Base-by-base conservation (phyloP, 1,139 yeast genomes). In the Debaryomycetaceae sp. region DNA sequence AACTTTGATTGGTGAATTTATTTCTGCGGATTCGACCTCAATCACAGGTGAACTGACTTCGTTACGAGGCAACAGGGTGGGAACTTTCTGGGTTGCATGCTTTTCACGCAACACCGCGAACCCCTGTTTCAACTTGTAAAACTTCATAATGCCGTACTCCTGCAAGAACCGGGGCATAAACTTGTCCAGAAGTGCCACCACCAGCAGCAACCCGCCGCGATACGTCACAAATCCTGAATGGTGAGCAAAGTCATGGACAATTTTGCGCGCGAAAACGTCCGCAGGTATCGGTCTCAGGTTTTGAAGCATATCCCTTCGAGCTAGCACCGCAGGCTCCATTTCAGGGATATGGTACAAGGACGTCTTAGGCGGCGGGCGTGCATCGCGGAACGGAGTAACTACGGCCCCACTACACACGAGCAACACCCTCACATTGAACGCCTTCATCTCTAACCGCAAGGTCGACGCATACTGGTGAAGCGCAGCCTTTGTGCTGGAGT, bases 401-500 rank as follows among this genome's bases (percentile, higher is more conserved):
- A 77, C 83, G 23, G 77, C 82, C 24, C 54, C 85, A 4, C 92
- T 79, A 27, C 75, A 56, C 4, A 78, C 71, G 29, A 78, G 80
- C 34, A 82, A 60, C 2, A 82, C 92, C 30, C 71, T 62, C 13
- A 82, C 90, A 13, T 68, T 81, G 43, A 80, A 78, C 2, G 87
- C 83, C 44, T 68, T 70, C 62, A 82, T 47, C 51, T 82, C 93
- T 22, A 77, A 45, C 27, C 78, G 70, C 32, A 81, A 57, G 2
- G 67, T 64, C 29, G 69, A 62, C 1, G 82, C 80, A 47, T 75
- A 82, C 35, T 69, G 75, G 44, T 78, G 83, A 31, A 82, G 69
- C 1, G 92, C 92, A 2, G 92, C 85, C 45, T 82, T 82, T 1
- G 79, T 53, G 2, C 87, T 65, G n/a, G 76, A 64, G 47, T 82